A percentile compares a stretch with the other conserved stretches of the same genome.
Conservation (phyloP, 495 filamentous ascomycete genomes). For the Trichoderma virens region DNA sequence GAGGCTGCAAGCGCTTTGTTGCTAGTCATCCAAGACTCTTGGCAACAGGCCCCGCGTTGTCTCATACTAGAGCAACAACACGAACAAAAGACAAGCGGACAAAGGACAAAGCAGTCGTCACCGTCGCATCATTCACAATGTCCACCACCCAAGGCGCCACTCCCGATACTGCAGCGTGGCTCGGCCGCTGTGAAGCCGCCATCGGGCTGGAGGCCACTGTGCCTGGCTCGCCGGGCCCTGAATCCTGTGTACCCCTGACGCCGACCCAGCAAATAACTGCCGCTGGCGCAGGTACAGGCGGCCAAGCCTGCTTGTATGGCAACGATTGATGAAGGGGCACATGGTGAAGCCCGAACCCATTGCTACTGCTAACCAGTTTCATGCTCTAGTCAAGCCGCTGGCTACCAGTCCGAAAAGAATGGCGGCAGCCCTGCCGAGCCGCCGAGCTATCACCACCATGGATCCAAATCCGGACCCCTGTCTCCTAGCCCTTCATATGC, state of each 20-base stretch:
- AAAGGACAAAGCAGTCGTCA: not conserved
- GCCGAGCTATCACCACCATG: not conserved
- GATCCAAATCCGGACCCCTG: conserved; percentile 4
- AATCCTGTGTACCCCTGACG: not conserved
- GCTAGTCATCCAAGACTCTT: not conserved
- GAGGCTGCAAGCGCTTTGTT: not conserved
- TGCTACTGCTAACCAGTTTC: not conserved
- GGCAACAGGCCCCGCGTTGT: not conserved
- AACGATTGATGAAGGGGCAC: conserved; percentile 1
- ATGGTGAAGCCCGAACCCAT: not conserved
- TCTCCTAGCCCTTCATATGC: not conserved
- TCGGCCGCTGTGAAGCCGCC: conserved; percentile 3
- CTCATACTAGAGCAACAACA: not conserved
- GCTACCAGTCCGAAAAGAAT: not conserved
- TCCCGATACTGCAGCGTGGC: conserved; percentile 1
- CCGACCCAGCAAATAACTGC: not conserved
- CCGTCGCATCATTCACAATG: not conserved
- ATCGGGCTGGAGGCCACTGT: not conserved
- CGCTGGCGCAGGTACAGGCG: not conserved
- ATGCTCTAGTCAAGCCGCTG: not conserved
- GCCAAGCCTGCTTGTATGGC: not conserved
- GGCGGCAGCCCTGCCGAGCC: not conserved
- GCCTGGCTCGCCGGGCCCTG: conserved; percentile 4
- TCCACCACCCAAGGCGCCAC: not conserved
- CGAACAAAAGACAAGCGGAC: not conserved